Percentiles rank a stretch among this genome's conserved stretches.
Conservation (phyloP, 768 basidiomycete genomes). For the Rhodocollybia butyracea region DNA sequence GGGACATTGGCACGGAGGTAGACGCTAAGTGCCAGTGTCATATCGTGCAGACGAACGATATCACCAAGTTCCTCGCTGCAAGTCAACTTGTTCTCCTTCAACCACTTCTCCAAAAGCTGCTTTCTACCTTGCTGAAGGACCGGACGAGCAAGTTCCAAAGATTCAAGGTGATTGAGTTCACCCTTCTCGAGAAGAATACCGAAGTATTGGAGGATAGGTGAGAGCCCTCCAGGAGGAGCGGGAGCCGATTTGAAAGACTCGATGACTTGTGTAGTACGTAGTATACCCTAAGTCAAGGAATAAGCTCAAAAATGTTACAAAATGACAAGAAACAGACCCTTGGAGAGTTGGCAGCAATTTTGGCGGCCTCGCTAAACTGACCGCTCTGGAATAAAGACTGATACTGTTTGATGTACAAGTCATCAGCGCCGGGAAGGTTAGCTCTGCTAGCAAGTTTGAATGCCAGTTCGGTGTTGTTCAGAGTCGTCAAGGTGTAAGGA, state of each 20-base stretch:
- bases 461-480: conserved; percentile 97
- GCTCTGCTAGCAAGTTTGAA: conserved; percentile 97
- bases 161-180: conserved; percentile 94
- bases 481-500: conserved; percentile 88
- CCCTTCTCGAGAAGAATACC: conserved; percentile 98
- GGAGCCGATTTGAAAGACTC: conserved; percentile 97
- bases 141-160: conserved; percentile 91
- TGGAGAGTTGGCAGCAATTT: conserved; percentile 96
- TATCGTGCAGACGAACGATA: conserved; percentile 90
- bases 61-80: conserved; percentile 99
- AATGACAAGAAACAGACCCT: conserved; percentile 44
- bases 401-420: conserved; percentile 93
- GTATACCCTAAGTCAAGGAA: conserved; percentile 63
- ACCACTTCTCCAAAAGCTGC: conserved; percentile 96
- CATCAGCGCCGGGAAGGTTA: conserved; percentile 95
- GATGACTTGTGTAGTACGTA: conserved; percentile 92
- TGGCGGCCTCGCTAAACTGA: conserved; percentile 92
- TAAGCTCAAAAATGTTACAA: conserved; percentile 2
- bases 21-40: conserved; percentile 95
- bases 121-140: conserved; percentile 96
- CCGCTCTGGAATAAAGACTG: conserved; percentile 86
- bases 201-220: conserved; percentile 97
- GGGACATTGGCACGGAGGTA: conserved; percentile 97
- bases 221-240: conserved; percentile 83
- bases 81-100: conserved; percentile 99